phyloP scores from a whole-genome alignment of 257 asterid species.

The Orobanche coerulescens region DNA sequence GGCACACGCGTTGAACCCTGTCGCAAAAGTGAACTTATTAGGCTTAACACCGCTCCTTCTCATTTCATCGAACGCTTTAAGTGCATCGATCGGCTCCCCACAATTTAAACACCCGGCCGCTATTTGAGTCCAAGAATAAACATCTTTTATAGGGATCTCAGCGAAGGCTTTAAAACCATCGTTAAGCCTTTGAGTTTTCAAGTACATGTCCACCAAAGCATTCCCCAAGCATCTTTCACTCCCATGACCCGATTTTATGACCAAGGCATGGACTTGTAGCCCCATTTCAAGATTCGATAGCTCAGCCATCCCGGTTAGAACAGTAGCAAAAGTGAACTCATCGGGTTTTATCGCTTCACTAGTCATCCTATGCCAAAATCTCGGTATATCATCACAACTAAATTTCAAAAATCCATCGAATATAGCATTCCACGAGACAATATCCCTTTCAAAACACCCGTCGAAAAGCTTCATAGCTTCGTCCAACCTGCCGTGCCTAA shows the following conservation, averaged over 20 bases:
- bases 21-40: slow-evolving; percentile 61
- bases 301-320: slow-evolving; percentile 61
- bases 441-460: slow-evolving; percentile 32
- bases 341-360: slow-evolving; percentile 51
- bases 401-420: slow-evolving; percentile 48
- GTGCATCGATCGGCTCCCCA: slow-evolving; percentile 49
- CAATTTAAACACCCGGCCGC: slow-evolving; percentile 57
- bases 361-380: slow-evolving; percentile 49
- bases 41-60: slow-evolving; percentile 47
- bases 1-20: slow-evolving; percentile 59
- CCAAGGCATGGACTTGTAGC: slow-evolving; percentile 46
- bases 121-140: slow-evolving; percentile 64
- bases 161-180: slow-evolving; percentile 55
- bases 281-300: slow-evolving; percentile 49
- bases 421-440: slow-evolving; percentile 72
- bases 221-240: slow-evolving; percentile 59
- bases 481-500: slow-evolving; percentile 37
- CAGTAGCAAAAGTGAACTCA: slow-evolving; percentile 56
- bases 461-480: slow-evolving; percentile 50
- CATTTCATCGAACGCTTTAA: slow-evolving; percentile 46
- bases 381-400: slow-evolving; percentile 30
- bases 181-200: slow-evolving; percentile 36
- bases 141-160: slow-evolving; percentile 49
- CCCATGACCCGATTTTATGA: slow-evolving; percentile 56
- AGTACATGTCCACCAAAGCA: slow-evolving; percentile 64